Base-by-base conservation (phyloP, 225 moss, liverwort and hornwort species). In the Anthoceros angustus region DNA sequence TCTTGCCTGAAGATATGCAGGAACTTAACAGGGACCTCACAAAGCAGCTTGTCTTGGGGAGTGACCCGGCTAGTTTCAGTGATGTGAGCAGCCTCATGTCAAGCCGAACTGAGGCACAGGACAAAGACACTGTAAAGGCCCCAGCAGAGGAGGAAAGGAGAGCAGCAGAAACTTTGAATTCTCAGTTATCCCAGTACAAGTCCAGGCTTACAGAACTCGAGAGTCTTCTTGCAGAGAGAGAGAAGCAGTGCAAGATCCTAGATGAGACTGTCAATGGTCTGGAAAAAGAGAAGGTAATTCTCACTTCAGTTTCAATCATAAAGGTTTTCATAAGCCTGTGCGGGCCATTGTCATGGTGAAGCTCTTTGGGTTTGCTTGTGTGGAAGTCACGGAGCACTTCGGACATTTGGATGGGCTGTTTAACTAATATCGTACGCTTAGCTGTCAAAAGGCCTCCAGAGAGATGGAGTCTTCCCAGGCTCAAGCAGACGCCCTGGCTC, bases 391-490 rank as follows among this genome's bases (percentile, higher is more conserved):
- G n/a, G n/a, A n/a, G n/a, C n/a, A n/a, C n/a, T n/a, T n/a, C n/a
- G n/a, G n/a, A n/a, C n/a, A n/a, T n/a, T n/a, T n/a, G n/a, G n/a
- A n/a, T n/a, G n/a, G n/a, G n/a, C n/a, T n/a, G n/a, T n/a, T n/a
- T n/a, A n/a, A n/a, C n/a, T n/a, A n/a, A 24, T 43, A 21, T 21
- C 11, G 39, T 41, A 42, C 21, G 40, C 6, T 14, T 69, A 41
- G 20, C 25, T 45, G 10, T 24, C 41, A 21, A 42, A 39, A n/a
- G 42, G 62, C 12, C 43, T 43, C 10, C 18, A 11, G 12, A 12
- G 12, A 78, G 62, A 67, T 70, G 23, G 90, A 95, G 74, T 74
- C 82, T 26, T 76, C 80, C 64, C 94, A 91, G 66, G 79, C 78
- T 41, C 82, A 74, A 63, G 78, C 86, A 66, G 95, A 95, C 15